Percentiles rank a stretch among this genome's conserved stretches.
Conservation (phyloP, 805 yeast genomes). For the Metschnikowia dekortorum region DNA sequence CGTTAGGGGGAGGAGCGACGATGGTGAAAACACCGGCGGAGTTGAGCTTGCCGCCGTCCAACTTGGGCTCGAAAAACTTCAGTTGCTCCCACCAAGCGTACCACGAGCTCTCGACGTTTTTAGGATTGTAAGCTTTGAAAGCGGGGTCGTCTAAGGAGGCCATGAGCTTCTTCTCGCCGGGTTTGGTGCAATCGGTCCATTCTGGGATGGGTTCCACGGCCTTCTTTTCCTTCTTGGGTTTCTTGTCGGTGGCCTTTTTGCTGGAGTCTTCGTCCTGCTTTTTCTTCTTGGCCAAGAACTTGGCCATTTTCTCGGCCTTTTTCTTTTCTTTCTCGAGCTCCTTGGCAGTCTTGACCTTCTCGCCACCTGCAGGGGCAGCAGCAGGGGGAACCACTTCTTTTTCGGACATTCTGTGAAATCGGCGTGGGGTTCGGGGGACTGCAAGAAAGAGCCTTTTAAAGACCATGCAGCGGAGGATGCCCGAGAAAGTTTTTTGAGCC, state of each 20-base stretch:
- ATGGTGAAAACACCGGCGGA: constrained; percentile 84
- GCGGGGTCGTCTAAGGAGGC: constrained; percentile 89
- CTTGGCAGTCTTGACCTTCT: constrained; percentile 56
- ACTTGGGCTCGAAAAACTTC: constrained; percentile 86
- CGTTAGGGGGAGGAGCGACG: constrained; percentile 99
- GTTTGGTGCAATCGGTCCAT: constrained; percentile 74
- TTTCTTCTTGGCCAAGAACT: constrained; percentile 80
- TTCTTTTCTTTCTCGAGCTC: constrained; percentile 83
- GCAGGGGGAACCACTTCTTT: constrained; percentile 3
- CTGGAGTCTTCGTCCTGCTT: constrained; percentile 43
- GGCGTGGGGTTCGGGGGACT: constrained; percentile 5
- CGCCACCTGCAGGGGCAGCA: constrained; percentile 6
- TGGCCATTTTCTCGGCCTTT: constrained; percentile 83
- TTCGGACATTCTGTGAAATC: constrained; percentile 13
- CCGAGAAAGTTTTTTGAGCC: constrained; percentile 2
- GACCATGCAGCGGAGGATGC: constrained; percentile 10
- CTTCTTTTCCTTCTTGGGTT: constrained; percentile 67
- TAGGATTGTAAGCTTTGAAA: constrained; percentile 89
- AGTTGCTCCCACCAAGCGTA: constrained; percentile 93
- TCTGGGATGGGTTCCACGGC: constrained; percentile 74
- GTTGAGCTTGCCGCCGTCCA: constrained; percentile 66
- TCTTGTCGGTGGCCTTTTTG: constrained; percentile 42
- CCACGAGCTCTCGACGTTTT: constrained; percentile 94
- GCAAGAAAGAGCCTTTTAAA: constrained; percentile 13
- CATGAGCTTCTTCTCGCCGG: constrained; percentile 88